These are phyloP conservation scores for Eucommia ulmoides DNA, from an alignment of 257 asterid genomes.

Conservation along the genomic window DNA sequence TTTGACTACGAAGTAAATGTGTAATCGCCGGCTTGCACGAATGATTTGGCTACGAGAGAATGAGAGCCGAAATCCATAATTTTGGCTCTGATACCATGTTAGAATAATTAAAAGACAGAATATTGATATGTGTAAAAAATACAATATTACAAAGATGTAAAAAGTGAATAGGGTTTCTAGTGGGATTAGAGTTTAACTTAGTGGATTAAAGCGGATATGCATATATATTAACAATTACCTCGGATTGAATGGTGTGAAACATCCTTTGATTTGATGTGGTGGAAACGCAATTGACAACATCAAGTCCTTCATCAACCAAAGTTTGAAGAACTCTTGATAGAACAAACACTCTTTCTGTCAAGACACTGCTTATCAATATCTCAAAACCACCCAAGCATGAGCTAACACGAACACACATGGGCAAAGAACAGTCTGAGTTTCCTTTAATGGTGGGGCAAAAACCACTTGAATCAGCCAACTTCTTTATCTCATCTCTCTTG, in stretches of 20 bases:
- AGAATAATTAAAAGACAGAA: background rate
- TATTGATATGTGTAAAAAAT: background rate
- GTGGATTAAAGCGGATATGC: background rate
- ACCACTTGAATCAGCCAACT: background rate
- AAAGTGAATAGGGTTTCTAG: background rate
- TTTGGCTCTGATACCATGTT: background rate
- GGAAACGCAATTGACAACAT: conserved; percentile 16
- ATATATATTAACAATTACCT: background rate
- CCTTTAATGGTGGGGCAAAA: background rate
- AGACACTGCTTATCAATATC: conserved; percentile 14
- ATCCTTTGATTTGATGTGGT: conserved; percentile 5
- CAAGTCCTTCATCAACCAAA: conserved; percentile 11
- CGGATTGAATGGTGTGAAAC: conserved; percentile 23
- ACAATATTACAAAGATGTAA: background rate
- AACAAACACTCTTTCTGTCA: conserved; percentile 4
- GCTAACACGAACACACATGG: conserved; percentile 8
- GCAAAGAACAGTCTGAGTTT: background rate
- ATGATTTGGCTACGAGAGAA: too few relatives aligned
- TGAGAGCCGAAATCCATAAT: too few relatives aligned
- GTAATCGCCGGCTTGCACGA: too few relatives aligned
- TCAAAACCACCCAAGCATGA: conserved; percentile 11
- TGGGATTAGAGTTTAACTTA: background rate
- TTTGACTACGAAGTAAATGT: too few relatives aligned
- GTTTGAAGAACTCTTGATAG: conserved; percentile 23
- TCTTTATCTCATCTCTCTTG: conserved; percentile 10